Evolutionary conservation across 2,329 filamentous ascomycete species (phyloP).

Genomic region (Bisporella sp.): DNA sequence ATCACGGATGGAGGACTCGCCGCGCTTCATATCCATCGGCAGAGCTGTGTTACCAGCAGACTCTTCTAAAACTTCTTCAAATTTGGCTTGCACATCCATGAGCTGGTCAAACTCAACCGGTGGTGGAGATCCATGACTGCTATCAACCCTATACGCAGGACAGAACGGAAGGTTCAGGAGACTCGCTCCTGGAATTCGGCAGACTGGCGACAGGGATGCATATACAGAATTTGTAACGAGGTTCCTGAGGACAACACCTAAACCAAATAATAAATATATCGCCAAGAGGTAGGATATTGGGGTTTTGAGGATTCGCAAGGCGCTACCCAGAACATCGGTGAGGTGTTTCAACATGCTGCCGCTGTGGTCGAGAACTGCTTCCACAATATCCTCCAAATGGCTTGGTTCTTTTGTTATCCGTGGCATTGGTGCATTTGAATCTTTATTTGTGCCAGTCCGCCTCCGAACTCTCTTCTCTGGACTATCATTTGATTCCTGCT

Average conservation of each 20-base stretch:
- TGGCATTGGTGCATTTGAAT: not conserved
- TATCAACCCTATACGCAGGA: slow-evolving; percentile 17
- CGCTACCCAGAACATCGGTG: slow-evolving; percentile 48
- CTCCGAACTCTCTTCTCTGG: slow-evolving; percentile 16
- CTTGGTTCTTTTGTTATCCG: not conserved
- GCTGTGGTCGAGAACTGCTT: slow-evolving; percentile 16
- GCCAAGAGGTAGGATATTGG: slow-evolving; percentile 56
- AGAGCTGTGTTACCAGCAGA: slow-evolving; percentile 59
- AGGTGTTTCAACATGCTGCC: slow-evolving; percentile 36
- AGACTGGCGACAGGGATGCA: slow-evolving; percentile 60
- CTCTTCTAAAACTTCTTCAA: slow-evolving; percentile 68
- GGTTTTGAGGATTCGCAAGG: slow-evolving; percentile 56
- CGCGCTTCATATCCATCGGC: slow-evolving; percentile 72
- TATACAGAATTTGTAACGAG: slow-evolving; percentile 55
- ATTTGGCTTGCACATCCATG: slow-evolving; percentile 66
- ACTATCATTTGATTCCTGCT: slow-evolving; percentile 10
- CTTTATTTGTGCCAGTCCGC: slow-evolving; percentile 1
- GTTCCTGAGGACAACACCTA: slow-evolving; percentile 52
- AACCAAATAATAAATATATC: slow-evolving; percentile 52
- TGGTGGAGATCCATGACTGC: slow-evolving; percentile 15
- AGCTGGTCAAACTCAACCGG: slow-evolving; percentile 63
- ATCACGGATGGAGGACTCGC: slow-evolving; percentile 68
- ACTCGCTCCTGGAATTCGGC: slow-evolving; percentile 59
- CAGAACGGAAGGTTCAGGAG: slow-evolving; percentile 61
- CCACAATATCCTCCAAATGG: slow-evolving; percentile 12